phyloP scores from a whole-genome alignment of 1,139 yeast genomes.

The Schwanniomyces etchellsii region DNA sequence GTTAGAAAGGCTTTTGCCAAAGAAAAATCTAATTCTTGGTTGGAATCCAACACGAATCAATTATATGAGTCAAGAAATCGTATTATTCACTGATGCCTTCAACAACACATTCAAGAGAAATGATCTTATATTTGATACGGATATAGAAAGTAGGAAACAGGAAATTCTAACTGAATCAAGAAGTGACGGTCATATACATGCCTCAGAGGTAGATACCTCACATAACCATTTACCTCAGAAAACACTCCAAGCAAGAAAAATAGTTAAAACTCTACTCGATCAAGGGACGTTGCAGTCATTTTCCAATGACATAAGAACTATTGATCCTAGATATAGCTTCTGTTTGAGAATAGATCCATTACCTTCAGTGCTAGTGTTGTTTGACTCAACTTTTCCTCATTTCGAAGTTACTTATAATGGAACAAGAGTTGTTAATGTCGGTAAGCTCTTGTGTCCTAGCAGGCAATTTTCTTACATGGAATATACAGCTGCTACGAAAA shows the following conservation, averaged over 20 bases:
- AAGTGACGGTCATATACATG: constrained; percentile 8
- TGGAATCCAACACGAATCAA: constrained; percentile 82
- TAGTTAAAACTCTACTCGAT: constrained; percentile 75
- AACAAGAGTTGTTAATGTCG: constrained; percentile 73
- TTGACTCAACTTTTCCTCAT: constrained; percentile 65
- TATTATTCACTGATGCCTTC: constrained; percentile 66
- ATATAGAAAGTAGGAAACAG: constrained; percentile 26
- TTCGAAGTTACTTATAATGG: constrained; percentile 80
- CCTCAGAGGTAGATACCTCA: constrained; percentile 12
- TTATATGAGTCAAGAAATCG: constrained; percentile 80
- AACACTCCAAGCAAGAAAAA: constrained; percentile 62
- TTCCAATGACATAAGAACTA: constrained; percentile 51
- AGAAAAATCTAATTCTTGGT: constrained; percentile 42
- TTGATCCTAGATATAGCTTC: constrained; percentile 67
- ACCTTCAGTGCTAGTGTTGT: constrained; percentile 62
- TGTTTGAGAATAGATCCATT: constrained; percentile 68
- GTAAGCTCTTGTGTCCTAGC: constrained; percentile 43
- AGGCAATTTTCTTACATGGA: constrained; percentile 62
- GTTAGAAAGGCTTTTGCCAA: constrained; percentile 56
- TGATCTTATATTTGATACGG: constrained; percentile 50
- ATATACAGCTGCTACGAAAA: constrained; percentile 56
- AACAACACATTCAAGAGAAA: constrained; percentile 68
- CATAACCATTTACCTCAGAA: constrained; percentile 27
- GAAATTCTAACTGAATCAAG: constrained; percentile 11
- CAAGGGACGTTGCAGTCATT: constrained; percentile 90